Percentiles rank a stretch among this genome's conserved stretches.
phyloP scores from a whole-genome alignment of 495 filamentous ascomycete genomes.

The Xylaria venustula region DNA sequence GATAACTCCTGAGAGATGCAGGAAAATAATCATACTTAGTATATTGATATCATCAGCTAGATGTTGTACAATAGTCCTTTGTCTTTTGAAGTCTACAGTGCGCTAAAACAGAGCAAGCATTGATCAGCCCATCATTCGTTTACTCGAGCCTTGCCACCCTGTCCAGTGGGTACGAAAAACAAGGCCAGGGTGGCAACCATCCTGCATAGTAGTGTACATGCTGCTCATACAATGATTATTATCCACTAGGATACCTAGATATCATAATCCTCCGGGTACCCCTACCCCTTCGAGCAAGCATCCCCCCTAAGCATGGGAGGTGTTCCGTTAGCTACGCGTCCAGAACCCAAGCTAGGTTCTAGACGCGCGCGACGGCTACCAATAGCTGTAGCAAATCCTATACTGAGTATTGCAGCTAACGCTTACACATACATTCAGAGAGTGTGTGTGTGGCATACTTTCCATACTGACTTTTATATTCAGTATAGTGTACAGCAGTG shows the following conservation, averaged over 20 bases:
- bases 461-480: no score
- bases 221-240: no score
- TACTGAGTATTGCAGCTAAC: neutral
- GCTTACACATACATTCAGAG: no score
- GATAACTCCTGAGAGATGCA: conserved; percentile 3
- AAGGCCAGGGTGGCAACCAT: neutral
- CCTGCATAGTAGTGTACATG: neutral
- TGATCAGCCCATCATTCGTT: conserved; percentile 5
- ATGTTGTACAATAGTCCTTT: no score
- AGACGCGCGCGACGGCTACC: neutral
- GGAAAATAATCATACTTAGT: neutral
- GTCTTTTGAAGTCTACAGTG: no score
- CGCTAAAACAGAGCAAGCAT: neutral
- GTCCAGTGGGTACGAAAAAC: neutral
- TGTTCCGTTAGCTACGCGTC: conserved; percentile 9
- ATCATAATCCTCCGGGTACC: conserved; percentile 9
- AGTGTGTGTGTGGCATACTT: no score
- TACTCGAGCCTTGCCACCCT: conserved; percentile 4
- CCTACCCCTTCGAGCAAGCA: conserved; percentile 7
- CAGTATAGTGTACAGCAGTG: no score
- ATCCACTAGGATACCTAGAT: no score
- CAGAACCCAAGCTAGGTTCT: neutral
- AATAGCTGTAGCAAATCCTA: neutral
- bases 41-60: no score
- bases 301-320: neutral